Evolutionary conservation across 2,329 filamentous ascomycete genomes (phyloP).

Genomic region (Penicillium corylophilum): DNA sequence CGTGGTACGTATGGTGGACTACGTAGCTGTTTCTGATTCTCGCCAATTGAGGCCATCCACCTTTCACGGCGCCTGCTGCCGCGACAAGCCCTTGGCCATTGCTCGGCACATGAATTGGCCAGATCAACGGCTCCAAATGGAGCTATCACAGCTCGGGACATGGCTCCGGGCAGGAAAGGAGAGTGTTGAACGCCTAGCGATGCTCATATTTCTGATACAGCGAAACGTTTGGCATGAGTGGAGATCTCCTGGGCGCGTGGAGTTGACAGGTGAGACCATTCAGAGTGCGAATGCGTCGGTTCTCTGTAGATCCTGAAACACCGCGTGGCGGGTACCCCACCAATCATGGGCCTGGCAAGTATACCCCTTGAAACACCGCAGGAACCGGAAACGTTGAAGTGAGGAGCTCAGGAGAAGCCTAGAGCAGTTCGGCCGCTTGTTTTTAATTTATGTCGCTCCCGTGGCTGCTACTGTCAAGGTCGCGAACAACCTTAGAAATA

Average conservation of each 20-base stretch:
- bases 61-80: constrained; percentile 12
- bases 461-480: neutral
- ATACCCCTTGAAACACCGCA: neutral
- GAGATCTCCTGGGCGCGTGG: constrained; percentile 12
- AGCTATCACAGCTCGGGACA: constrained; percentile 14
- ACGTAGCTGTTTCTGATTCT: neutral
- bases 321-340: constrained; percentile 11
- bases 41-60: neutral
- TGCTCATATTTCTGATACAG: constrained; percentile 21
- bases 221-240: constrained; percentile 14
- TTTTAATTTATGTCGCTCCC: neutral
- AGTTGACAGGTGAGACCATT: constrained; percentile 10
- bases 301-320: constrained; percentile 20
- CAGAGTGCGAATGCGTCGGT: neutral
- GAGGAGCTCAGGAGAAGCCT: neutral
- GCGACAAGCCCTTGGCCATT: constrained; percentile 11
- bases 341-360: constrained; percentile 11
- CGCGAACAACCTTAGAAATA: neutral
- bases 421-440: neutral
- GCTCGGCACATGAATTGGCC: constrained; percentile 8
- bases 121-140: constrained; percentile 3
- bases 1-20: neutral
- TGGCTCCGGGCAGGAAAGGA: constrained; percentile 1
- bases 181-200: neutral
- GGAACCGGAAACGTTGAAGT: neutral